Conservation (phyloP, 495 filamentous ascomycete genomes). For the Penicillium alfredii region DNA sequence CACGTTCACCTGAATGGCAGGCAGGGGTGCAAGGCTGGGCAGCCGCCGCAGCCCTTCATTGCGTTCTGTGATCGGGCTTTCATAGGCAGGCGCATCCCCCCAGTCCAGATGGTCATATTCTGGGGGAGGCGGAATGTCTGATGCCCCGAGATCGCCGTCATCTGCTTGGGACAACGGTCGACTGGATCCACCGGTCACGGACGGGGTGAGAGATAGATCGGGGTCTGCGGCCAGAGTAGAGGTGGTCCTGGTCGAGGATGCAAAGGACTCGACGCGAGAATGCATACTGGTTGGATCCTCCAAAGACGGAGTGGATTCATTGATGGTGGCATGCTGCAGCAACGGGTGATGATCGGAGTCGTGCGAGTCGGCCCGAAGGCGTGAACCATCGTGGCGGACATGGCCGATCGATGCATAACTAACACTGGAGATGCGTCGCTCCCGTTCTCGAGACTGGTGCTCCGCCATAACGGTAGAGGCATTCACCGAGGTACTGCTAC, state of each 20-base stretch:
- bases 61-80: slow-evolving; percentile 25
- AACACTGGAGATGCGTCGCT: slow-evolving; percentile 74
- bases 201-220: slow-evolving; percentile 21
- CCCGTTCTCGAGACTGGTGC: slow-evolving; percentile 62
- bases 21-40: slow-evolving; percentile 23
- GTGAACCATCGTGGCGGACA: slow-evolving; percentile 80
- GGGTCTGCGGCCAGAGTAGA: slow-evolving; percentile 23
- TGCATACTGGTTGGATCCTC: slow-evolving; percentile 18
- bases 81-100: slow-evolving; percentile 45
- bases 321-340: slow-evolving; percentile 58
- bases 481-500: slow-evolving; percentile 24
- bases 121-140: slow-evolving; percentile 36
- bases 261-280: slow-evolving; percentile 31
- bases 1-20: slow-evolving; percentile 38
- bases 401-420: slow-evolving; percentile 82
- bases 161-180: slow-evolving; percentile 19
- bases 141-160: slow-evolving; percentile 33
- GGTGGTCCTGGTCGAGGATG: slow-evolving; percentile 29
- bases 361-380: slow-evolving; percentile 72
- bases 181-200: slow-evolving; percentile 20
- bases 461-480: slow-evolving; percentile 47
- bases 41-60: slow-evolving; percentile 12
- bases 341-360: slow-evolving; percentile 73
- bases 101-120: slow-evolving; percentile 45
- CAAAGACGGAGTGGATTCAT: slow-evolving; percentile 22